These are phyloP conservation scores for Raffaelea deltoideospora DNA, from an alignment of 2,329 filamentous ascomycete species.

Conservation along the genomic window DNA sequence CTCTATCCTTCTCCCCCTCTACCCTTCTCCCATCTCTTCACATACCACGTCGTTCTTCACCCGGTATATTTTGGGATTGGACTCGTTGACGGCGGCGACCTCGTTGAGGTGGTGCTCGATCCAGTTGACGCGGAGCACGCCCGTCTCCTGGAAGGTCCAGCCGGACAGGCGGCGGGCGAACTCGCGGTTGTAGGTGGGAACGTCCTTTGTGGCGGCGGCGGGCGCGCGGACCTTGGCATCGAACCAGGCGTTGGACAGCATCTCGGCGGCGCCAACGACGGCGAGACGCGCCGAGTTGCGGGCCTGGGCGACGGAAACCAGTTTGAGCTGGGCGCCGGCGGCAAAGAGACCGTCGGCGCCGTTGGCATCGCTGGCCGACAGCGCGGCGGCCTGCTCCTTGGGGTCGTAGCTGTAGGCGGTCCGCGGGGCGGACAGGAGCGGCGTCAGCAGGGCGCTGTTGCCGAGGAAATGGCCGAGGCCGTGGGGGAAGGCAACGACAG, in stretches of 20 bases:
- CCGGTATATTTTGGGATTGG: conserved; percentile 80
- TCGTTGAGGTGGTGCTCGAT: conserved; percentile 63
- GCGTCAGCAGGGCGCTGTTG: conserved; percentile 59
- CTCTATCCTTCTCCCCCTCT: too few relatives aligned
- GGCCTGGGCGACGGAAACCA: conserved; percentile 79
- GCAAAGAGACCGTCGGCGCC: too few relatives aligned
- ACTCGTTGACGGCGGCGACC: conserved; percentile 34
- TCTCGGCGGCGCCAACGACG: conserved; percentile 72
- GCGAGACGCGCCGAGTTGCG: conserved; percentile 86
- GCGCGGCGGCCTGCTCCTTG: conserved; percentile 59
- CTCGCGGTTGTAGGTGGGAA: conserved; percentile 61
- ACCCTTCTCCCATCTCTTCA: too few relatives aligned
- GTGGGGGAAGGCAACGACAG: conserved; percentile 64
- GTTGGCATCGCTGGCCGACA: conserved; percentile 60
- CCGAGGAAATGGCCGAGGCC: conserved; percentile 72
- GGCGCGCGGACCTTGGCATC: conserved; percentile 58
- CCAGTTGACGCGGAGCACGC: conserved; percentile 71
- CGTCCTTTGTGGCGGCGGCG: conserved; percentile 27
- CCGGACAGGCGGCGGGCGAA: conserved; percentile 75
- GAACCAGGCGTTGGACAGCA: conserved; percentile 82
- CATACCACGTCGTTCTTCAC: conserved; percentile 94
- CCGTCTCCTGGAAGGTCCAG: conserved; percentile 94
- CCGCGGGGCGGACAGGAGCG: conserved; percentile 65
- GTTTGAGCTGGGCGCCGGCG: conserved; percentile 64
- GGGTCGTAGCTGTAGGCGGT: conserved; percentile 92